These are phyloP conservation scores for Candolleomyces efflorescens DNA, from an alignment of 768 basidiomycete genomes.

Conservation along the genomic window DNA sequence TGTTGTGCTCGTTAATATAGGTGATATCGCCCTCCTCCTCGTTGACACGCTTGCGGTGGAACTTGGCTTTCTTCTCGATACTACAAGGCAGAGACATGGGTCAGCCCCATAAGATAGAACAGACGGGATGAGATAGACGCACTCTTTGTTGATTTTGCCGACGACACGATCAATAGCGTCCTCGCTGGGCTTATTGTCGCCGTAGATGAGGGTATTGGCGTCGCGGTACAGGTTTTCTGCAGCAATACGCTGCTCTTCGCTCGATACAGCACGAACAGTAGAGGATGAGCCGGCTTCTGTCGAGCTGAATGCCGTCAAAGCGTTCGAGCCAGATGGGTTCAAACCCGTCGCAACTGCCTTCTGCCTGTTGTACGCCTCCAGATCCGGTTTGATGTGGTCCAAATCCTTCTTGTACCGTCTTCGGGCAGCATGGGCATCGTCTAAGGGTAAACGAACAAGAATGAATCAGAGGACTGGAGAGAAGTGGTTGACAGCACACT, in stretches of 20 bases:
- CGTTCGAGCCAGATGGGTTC: slow-evolving; percentile 45
- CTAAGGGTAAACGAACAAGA: slow-evolving; percentile 33
- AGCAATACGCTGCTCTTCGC: slow-evolving; percentile 56
- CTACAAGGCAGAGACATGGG: slow-evolving; percentile 32
- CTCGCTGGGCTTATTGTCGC: slow-evolving; percentile 91
- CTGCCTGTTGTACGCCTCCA: slow-evolving; percentile 82
- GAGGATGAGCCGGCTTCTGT: slow-evolving; percentile 35
- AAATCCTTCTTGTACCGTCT: slow-evolving; percentile 91
- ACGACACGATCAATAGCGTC: slow-evolving; percentile 94
- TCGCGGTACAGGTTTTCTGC: slow-evolving; percentile 88
- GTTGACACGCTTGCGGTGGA: slow-evolving; percentile 84
- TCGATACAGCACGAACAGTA: slow-evolving; percentile 29
- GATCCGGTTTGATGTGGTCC: slow-evolving; percentile 82
- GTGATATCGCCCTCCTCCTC: slow-evolving; percentile 96
- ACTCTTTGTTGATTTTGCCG: slow-evolving; percentile 91
- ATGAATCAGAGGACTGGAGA: neutral
- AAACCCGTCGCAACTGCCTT: slow-evolving; percentile 83
- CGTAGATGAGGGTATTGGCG: slow-evolving; percentile 89
- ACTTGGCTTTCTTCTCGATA: slow-evolving; percentile 86
- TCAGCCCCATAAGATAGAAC: neutral
- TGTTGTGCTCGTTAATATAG: slow-evolving; percentile 98
- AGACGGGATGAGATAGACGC: slow-evolving; percentile 28
- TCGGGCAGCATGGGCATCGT: slow-evolving; percentile 86
- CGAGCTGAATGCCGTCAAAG: slow-evolving; percentile 59
- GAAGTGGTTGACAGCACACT: slow-evolving; percentile 32